Percentiles rank a stretch among this genome's conserved stretches.
Evolutionary conservation across 257 asterid genomes (phyloP).

Genomic region (Solanum sejunctum): DNA sequence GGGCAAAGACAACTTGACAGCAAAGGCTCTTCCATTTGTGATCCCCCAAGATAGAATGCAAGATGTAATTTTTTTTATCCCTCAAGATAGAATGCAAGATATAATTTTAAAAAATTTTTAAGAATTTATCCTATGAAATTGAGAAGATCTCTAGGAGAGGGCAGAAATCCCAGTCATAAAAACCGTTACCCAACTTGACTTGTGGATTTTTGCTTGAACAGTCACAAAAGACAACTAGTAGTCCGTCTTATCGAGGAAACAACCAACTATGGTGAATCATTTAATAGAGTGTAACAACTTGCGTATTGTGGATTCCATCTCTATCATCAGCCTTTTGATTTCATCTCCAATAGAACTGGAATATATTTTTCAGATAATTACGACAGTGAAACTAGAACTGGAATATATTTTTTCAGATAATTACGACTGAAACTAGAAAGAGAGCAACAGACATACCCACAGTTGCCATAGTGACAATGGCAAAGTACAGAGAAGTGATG

Average conservation of each 20-base stretch:
- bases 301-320: background rate
- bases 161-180: background rate
- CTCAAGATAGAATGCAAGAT: background rate
- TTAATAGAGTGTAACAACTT: background rate
- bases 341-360: background rate
- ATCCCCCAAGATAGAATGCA: background rate
- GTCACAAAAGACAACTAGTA: background rate
- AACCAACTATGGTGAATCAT: background rate
- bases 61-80: background rate
- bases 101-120: background rate
- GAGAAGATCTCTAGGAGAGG: background rate
- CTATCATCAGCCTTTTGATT: background rate
- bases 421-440: background rate
- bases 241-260: background rate
- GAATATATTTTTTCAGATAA: background rate
- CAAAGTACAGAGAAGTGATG: slow-evolving; percentile 77
- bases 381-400: background rate
- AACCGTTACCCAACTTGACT: background rate
- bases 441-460: slow-evolving; percentile 50
- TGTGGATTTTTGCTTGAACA: background rate
- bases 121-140: background rate
- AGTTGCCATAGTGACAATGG: slow-evolving; percentile 94
- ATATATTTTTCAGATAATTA: background rate
- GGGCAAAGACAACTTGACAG: background rate
- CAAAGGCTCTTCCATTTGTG: background rate